Base-by-base conservation (phyloP, 2,329 filamentous ascomycete species). In the Periconia digitata region DNA sequence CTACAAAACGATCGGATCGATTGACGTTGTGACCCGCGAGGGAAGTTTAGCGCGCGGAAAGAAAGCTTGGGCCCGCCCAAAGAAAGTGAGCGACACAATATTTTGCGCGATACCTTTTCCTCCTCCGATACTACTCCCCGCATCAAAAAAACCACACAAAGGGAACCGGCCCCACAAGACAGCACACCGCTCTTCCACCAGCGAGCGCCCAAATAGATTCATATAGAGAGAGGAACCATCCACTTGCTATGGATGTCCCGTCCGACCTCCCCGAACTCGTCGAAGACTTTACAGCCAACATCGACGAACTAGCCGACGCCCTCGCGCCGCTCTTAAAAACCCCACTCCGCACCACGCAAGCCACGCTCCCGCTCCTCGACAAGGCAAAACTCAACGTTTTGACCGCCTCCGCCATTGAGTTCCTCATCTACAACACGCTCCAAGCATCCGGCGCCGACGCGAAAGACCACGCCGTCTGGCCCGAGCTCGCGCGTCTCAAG, bases 301-400 rank as follows among this genome's bases (percentile, higher is more conserved):
- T 97, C 43, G 89, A 95, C 72, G 82, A 86, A 46, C 80, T 97
- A 40, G 84, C 95, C 66, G 82, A 85, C 29, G 79, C 82, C 3
- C 78, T 97, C 22, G 74, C 82, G 54, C 90, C 92, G n/a, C 75
- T 97, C 6, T 74, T 95, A 21, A 76, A 79, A 29, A 79, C 79
- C 42, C 72, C 81, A 1, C 74, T 96, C 37, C 77, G 83, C 43
- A 83, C 86, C 35, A 82, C 84, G 47, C 84, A 90, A 5, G 85
- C 84, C 46, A 90, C 90, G 66, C 79, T 97, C 7, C 92, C 92
- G 1, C 79, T 97, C n/a, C 80, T 99, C 51, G 92, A 97, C 76
- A 92, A 90, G 75, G 91, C 94, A 7, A 96, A 97, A 74, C 84
- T 96, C 50, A 90, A 95, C 67, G 86, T 94, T n/a, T 79, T 95